phyloP scores from a whole-genome alignment of 2,329 filamentous ascomycete genomes.

The Thielaviopsis populi region DNA sequence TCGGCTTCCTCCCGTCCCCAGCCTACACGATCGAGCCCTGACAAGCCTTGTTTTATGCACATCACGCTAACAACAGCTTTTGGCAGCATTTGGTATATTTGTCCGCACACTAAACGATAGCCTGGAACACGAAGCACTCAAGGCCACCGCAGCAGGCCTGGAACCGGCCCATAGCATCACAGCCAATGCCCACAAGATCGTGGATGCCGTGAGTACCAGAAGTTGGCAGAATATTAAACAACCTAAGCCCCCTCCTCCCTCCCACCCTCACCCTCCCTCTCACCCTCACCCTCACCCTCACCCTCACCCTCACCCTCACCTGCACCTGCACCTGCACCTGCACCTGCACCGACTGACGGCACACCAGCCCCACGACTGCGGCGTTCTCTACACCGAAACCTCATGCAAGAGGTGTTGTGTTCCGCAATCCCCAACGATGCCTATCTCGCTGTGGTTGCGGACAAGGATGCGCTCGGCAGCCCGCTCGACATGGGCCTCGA shows the following conservation, averaged over 20 bases:
- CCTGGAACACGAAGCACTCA: constrained; percentile 41
- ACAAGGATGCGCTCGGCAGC: constrained; percentile 44
- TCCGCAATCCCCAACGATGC: constrained; percentile 74
- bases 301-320: not conserved
- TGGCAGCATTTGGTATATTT: constrained; percentile 66
- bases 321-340: no score
- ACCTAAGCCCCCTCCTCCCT: not conserved
- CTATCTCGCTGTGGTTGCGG: constrained; percentile 43
- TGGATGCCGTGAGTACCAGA: constrained; percentile 55
- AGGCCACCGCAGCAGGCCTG: constrained; percentile 42
- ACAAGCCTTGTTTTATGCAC: not conserved
- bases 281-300: not conserved
- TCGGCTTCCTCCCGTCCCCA: no score
- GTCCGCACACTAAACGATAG: constrained; percentile 46
- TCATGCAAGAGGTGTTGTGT: constrained; percentile 56
- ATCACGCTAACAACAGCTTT: not conserved
- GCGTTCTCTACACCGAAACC: constrained; percentile 61
- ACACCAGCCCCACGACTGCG: constrained; percentile 67
- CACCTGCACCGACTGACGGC: not conserved
- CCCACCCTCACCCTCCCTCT: not conserved
- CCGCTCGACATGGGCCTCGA: constrained; percentile 79
- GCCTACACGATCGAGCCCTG: no score
- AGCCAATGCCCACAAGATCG: constrained; percentile 76
- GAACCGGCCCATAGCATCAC: constrained; percentile 79
- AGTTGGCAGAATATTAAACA: not conserved